Conservation (phyloP, 2,329 filamentous ascomycete species). For the Cercospora brassicicola region DNA sequence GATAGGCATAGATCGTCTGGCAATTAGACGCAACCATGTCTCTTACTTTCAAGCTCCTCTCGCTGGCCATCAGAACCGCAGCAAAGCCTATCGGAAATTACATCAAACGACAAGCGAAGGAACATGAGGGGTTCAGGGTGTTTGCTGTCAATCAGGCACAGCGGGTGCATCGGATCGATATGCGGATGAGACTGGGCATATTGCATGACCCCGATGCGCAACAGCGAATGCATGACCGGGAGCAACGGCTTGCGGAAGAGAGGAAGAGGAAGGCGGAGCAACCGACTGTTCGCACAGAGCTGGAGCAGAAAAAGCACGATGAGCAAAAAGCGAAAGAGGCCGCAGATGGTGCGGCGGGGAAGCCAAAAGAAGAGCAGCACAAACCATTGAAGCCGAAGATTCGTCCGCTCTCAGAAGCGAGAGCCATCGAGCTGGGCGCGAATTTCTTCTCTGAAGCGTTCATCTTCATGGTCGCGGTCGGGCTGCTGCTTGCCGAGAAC, state of each 20-base stretch:
- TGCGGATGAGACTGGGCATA: conserved; percentile 66
- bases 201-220: conserved; percentile 62
- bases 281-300: conserved; percentile 64
- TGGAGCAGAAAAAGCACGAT: conserved; percentile 58
- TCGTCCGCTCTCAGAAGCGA: conserved; percentile 64
- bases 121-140: conserved; percentile 65
- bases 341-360: conserved; percentile 36
- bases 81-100: conserved; percentile 68
- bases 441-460: conserved; percentile 69
- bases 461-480: conserved; percentile 63
- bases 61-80: conserved; percentile 63
- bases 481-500: conserved; percentile 63
- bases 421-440: conserved; percentile 67
- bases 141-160: conserved; percentile 65
- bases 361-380: conserved; percentile 47
- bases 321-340: conserved; percentile 44
- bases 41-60: conserved; percentile 66
- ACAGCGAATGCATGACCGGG: conserved; percentile 53
- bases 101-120: conserved; percentile 67
- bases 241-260: conserved; percentile 57
- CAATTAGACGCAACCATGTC: conserved; percentile 51
- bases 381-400: conserved; percentile 50
- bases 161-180: conserved; percentile 64
- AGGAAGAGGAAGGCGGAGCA: conserved; percentile 53
- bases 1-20: not conserved